Evolutionary conservation across 345 rosid genomes (phyloP).

Genomic region (Angophora floribunda): DNA sequence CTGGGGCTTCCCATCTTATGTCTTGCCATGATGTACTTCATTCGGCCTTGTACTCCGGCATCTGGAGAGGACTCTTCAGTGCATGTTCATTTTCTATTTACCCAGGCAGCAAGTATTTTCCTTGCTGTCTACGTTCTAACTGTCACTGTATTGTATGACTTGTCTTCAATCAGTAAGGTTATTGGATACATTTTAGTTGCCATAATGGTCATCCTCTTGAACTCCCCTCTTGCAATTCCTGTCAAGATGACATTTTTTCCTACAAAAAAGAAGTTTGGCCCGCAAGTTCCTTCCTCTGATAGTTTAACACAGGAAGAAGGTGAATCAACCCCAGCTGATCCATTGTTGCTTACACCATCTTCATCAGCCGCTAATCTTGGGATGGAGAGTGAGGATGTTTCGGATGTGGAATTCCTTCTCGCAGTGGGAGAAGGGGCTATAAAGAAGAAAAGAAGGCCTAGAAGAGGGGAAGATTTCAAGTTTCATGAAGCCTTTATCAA

Average conservation of each 20-base stretch:
- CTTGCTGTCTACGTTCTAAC: slow-evolving; percentile 66
- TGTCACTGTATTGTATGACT: slow-evolving; percentile 37
- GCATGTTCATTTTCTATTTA: slow-evolving; percentile 60
- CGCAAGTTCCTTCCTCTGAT: slow-evolving; percentile 49
- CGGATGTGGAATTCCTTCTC: slow-evolving; percentile 53
- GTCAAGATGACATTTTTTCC: slow-evolving; percentile 91
- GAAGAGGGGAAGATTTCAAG: slow-evolving; percentile 84
- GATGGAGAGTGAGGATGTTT: slow-evolving; percentile 35
- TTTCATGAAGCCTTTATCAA: slow-evolving; percentile 62
- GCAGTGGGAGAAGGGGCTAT: slow-evolving; percentile 83
- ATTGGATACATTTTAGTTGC: slow-evolving; percentile 47
- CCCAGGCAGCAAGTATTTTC: slow-evolving; percentile 53
- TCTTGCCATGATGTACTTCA: slow-evolving; percentile 56
- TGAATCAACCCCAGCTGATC: slow-evolving; percentile 25
- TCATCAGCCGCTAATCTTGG: slow-evolving; percentile 66
- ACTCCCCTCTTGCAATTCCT: slow-evolving; percentile 84
- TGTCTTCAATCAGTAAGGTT: slow-evolving; percentile 19
- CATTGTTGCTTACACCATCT: slow-evolving; percentile 58
- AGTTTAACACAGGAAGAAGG: slow-evolving; percentile 33
- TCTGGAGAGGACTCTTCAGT: slow-evolving; percentile 84
- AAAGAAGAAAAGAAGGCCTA: slow-evolving; percentile 65
- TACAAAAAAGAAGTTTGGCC: slow-evolving; percentile 19
- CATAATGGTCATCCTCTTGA: slow-evolving; percentile 45
- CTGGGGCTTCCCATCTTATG: slow-evolving; percentile 72
- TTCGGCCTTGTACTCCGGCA: slow-evolving; percentile 78